Base-by-base conservation (phyloP, 139 green algal genomes). In the Trebouxia sp. region DNA sequence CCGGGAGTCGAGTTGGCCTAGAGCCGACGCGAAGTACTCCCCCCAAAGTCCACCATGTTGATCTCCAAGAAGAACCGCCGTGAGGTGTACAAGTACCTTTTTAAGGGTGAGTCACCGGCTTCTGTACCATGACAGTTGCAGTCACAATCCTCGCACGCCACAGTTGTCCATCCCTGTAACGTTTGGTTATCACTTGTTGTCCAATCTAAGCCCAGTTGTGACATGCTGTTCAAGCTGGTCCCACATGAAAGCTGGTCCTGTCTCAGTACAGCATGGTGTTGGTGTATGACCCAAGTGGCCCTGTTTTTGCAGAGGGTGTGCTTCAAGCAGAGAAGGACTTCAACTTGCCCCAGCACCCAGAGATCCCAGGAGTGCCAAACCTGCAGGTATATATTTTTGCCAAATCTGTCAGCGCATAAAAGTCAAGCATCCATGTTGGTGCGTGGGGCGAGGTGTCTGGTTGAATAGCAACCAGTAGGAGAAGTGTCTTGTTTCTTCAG, bases 11-110 rank as follows among this genome's bases (percentile, higher is more conserved):
- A 98, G 94, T 98, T 91, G 87, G 78, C 93, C 87, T 95, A 78
- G 90, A 94, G 92, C 80, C 81, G 91, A 97, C 93, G 94, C 93
- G 94, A 83, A 89, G 78, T 85, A 89, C 88, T 89, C 80, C 83
- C 81, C 81, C 83, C 65, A 81, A 58, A 69, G 76, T 85, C 66
- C 76, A 87, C 86, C 72, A 99, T 99, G 97, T 84, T 99, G 66
- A 98, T 99, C 84, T 89, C 95, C 70, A 99, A 99, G 94, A 98
- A 98, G 92, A 98, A 98, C 90, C 93, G 97, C 82, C 89, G 91
- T 51, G 95, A 97, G 88, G 93, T 99, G 39, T 99, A 99, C 96
- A 99, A 98, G 94, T 98, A 96, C 92, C 97, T 99, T 84, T 99
- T 99, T 91, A 94, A 97, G 83, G 95, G 94, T 97, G 80, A 77